These are phyloP conservation scores for Polysphondylium violaceum DNA, from an alignment of 78 protist genomes.

Conservation along the genomic window DNA sequence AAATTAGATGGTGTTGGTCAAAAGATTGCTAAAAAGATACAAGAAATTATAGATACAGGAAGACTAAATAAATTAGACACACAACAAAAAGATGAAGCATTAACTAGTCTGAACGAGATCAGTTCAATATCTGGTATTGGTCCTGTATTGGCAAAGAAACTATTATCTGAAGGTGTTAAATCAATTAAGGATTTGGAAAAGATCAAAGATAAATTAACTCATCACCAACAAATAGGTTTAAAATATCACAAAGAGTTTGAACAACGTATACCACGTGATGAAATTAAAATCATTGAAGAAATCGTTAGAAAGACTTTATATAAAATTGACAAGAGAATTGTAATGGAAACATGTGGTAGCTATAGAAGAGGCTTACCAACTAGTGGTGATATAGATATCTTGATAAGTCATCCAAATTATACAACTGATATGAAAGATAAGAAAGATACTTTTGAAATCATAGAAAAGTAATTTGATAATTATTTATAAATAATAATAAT, in stretches of 20 bases:
- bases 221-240: constrained; percentile 77
- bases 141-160: constrained; percentile 41
- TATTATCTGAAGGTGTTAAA: constrained; percentile 37
- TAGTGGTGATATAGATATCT: constrained; percentile 79
- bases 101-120: constrained; percentile 30
- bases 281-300: constrained; percentile 66
- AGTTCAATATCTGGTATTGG: constrained; percentile 77
- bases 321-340: constrained; percentile 26
- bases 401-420: constrained; percentile 70
- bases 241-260: constrained; percentile 72
- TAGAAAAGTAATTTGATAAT: no score
- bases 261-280: constrained; percentile 72
- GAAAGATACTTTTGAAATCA: constrained; percentile 51
- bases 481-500: no score
- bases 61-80: constrained; percentile 19
- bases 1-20: constrained; percentile 74
- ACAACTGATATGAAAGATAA: constrained; percentile 28
- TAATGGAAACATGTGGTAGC: constrained; percentile 66
- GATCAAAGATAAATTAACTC: constrained; percentile 37
- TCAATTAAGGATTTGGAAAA: constrained; percentile 31
- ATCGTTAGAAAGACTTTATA: background rate
- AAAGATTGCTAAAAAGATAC: constrained; percentile 69
- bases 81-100: background rate
- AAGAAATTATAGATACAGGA: constrained; percentile 74
- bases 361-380: constrained; percentile 75